Base-by-base conservation (phyloP, 305 asterid species). In the Fraxinus ornus region DNA sequence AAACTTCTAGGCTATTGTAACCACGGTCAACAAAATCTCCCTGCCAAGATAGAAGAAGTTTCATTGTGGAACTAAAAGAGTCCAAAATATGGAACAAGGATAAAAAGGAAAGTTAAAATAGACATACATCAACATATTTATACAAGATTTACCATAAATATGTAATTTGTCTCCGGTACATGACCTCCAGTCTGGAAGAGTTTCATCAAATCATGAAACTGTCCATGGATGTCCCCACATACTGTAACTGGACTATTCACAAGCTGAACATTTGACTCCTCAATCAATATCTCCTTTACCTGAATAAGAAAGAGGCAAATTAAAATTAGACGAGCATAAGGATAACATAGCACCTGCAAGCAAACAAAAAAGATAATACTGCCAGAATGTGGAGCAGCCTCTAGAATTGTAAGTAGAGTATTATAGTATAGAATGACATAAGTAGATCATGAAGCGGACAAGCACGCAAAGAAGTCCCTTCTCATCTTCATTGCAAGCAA, bases 1-100 rank as follows among this genome's bases (percentile, higher is more conserved):
- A 95, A 84, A 95, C 99, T 89, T 95, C 99, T 32, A 95, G 91
- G 88, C 99, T 95, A 84, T 95, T 95, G 87, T 95, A 95, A 79
- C 99, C 99, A 79, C 99, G 99, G 85, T 95, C 99, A 84, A 95
- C 99, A 88, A 95, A 95, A 86, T 95, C 99, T 86, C 99, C 99
- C 99, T 95, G 91, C 85, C 77, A 91, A 80, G 70, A 60, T 33
- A 84, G 33, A 80, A 72, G 55, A 70, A 74, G 62, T 57, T 39
- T 80, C 66, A 79, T 26, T 24, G 41, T 62, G 60, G 49, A 60
- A 80, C 19, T 28, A 76, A 55, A 44, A 82, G 37, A 78, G 71
- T 39, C 35, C 32, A 78, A 77, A 32, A 68, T 37, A 80, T 76
- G 73, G 47, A 37, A 81, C 22, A 71, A 47, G 35, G 66, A 79